These are phyloP conservation scores for Neurospora tetrasperma DNA, from an alignment of 495 filamentous ascomycete genomes.

Conservation along the genomic window DNA sequence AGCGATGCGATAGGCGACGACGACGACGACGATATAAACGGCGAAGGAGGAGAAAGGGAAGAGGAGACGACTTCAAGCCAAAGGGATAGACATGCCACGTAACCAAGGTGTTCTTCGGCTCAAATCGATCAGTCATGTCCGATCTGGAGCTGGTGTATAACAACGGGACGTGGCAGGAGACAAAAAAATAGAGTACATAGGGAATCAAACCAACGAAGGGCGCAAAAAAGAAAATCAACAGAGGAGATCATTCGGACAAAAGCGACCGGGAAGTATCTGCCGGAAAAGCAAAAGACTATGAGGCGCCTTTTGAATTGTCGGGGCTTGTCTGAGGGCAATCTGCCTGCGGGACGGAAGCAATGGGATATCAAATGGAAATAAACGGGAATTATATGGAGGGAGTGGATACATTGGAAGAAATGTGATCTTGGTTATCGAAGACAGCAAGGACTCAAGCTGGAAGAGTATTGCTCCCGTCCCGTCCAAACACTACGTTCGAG, in stretches of 20 bases:
- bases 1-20: conserved; percentile 13
- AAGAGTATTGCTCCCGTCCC: background rate
- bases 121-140: background rate
- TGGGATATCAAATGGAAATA: background rate
- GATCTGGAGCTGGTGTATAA: background rate
- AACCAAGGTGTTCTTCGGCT: background rate
- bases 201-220: background rate
- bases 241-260: background rate
- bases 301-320: background rate
- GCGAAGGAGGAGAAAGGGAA: conserved; percentile 1
- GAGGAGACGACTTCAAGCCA: background rate
- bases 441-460: background rate
- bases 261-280: background rate
- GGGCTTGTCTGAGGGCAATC: background rate
- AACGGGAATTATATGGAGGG: background rate
- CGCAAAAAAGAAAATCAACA: background rate
- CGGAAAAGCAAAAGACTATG: background rate
- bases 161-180: background rate
- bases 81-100: background rate
- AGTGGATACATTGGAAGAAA: background rate
- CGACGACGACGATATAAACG: conserved; percentile 16
- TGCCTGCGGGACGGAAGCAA: background rate
- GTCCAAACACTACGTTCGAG: background rate
- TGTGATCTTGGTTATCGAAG: background rate
- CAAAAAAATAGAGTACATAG: background rate